Evolutionary conservation across 306 rosid genomes (phyloP).

Genomic region (Coriaria nepalensis): DNA sequence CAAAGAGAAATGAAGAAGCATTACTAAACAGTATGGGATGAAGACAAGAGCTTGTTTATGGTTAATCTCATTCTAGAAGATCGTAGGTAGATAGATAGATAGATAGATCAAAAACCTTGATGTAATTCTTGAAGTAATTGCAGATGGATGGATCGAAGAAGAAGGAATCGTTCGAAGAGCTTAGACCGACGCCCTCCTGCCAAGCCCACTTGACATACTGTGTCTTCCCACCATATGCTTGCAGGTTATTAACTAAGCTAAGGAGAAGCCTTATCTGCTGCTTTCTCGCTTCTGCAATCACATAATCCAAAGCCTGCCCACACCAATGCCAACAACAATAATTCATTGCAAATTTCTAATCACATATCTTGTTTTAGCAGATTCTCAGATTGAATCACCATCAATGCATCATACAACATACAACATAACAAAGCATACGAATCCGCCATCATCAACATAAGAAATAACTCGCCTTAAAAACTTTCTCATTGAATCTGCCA

Average conservation of each 20-base stretch:
- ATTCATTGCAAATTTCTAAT: neutral
- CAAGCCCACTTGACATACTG: conserved; percentile 98
- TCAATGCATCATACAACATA: no score
- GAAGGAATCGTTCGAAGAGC: conserved; percentile 93
- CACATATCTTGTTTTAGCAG: no score
- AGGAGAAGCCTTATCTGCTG: conserved; percentile 74
- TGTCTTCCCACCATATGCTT: conserved; percentile 91
- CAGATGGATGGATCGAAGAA: conserved; percentile 88
- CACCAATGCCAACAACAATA: conserved; percentile 1
- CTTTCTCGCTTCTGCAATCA: conserved; percentile 76
- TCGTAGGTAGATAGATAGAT: neutral
- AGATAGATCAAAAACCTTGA: conserved; percentile 40
- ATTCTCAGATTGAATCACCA: no score
- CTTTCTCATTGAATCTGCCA: conserved; percentile 67
- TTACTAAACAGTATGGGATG: no score
- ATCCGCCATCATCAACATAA: neutral
- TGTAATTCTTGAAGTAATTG: conserved; percentile 63
- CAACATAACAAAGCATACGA: no score
- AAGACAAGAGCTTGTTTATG: no score
- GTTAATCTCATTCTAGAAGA: no score
- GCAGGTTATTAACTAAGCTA: conserved; percentile 82
- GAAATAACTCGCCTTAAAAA: conserved; percentile 45
- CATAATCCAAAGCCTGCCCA: conserved; percentile 80
- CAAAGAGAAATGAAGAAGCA: neutral
- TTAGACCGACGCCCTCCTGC: conserved; percentile 88